phyloP scores from a whole-genome alignment of 2,329 filamentous ascomycete species.

The Pseudocercospora fuligena region DNA sequence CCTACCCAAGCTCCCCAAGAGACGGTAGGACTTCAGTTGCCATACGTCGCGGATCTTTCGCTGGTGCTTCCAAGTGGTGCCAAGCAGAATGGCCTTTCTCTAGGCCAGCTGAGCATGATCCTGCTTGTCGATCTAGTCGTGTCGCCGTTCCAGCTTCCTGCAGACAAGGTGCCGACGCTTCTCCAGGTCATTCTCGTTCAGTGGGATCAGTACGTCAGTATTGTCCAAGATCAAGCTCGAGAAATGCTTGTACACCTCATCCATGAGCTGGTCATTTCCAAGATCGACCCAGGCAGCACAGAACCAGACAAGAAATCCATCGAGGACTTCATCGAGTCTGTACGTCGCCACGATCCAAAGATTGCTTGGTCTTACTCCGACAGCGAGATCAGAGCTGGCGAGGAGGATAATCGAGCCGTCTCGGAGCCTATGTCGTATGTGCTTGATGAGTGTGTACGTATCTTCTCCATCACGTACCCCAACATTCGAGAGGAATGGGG shows the following conservation, averaged over 20 bases:
- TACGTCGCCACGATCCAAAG: constrained; percentile 79
- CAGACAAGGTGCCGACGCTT: constrained; percentile 81
- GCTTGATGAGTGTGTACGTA: constrained; percentile 78
- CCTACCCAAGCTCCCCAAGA: constrained; percentile 73
- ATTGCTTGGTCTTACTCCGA: constrained; percentile 97
- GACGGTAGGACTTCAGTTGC: constrained; percentile 64
- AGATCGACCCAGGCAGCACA: constrained; percentile 71
- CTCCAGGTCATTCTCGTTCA: constrained; percentile 90
- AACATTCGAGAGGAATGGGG: constrained; percentile 91
- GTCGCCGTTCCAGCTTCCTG: constrained; percentile 77
- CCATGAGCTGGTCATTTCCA: constrained; percentile 87
- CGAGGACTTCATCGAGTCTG: constrained; percentile 84
- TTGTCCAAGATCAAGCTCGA: constrained; percentile 94
- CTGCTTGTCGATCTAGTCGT: constrained; percentile 96
- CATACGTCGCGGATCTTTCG: constrained; percentile 85
- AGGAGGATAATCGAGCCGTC: constrained; percentile 74
- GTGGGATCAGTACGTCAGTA: constrained; percentile 95
- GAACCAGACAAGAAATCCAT: constrained; percentile 73
- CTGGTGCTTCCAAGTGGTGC: constrained; percentile 82
- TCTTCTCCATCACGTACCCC: constrained; percentile 83
- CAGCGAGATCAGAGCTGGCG: constrained; percentile 70
- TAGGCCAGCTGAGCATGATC: constrained; percentile 91
- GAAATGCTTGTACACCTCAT: constrained; percentile 98
- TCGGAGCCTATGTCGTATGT: constrained; percentile 86
- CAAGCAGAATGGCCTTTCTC: constrained; percentile 83